Evolutionary conservation across 805 yeast species (phyloP).

Genomic region (Lachancea cidri): DNA sequence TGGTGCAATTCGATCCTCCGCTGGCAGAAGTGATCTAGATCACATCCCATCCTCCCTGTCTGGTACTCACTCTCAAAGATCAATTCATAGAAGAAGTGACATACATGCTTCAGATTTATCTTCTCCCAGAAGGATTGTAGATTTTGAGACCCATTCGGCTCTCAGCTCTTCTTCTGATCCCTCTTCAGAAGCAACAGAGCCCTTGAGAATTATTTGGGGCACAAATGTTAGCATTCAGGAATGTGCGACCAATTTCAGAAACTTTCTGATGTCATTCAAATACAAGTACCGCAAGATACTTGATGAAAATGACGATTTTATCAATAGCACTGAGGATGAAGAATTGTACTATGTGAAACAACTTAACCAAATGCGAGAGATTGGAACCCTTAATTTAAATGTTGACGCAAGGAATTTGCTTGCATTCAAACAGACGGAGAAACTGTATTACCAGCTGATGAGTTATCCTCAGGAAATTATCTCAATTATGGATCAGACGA

Average conservation of each 20-base stretch:
- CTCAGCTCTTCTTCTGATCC: conserved; percentile 26
- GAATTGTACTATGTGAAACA: conserved; percentile 67
- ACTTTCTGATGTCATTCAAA: conserved; percentile 80
- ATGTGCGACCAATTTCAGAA: conserved; percentile 71
- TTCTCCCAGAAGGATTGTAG: conserved; percentile 65
- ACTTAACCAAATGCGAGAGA: conserved; percentile 65
- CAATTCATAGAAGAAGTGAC: conserved; percentile 66
- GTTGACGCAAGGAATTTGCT: conserved; percentile 77
- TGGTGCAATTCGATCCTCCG: conserved; percentile 33
- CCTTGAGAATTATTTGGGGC: conserved; percentile 95
- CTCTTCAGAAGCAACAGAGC: conserved; percentile 50
- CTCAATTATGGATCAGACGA: conserved; percentile 95
- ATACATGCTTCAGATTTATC: conserved; percentile 67
- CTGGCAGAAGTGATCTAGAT: conserved; percentile 42
- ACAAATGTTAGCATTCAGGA: conserved; percentile 93
- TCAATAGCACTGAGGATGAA: conserved; percentile 55
- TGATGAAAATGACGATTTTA: conserved; percentile 33
- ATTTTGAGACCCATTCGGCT: conserved; percentile 33
- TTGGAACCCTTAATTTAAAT: conserved; percentile 79
- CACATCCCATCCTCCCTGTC: conserved; percentile 23
- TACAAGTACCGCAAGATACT: conserved; percentile 59
- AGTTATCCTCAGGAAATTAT: conserved; percentile 95
- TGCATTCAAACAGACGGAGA: conserved; percentile 69
- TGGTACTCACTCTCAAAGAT: conserved; percentile 41
- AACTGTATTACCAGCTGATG: conserved; percentile 76